Evolutionary conservation across 1,284 basidiomycete species (phyloP).

Genomic region (Puccinia polysora): DNA sequence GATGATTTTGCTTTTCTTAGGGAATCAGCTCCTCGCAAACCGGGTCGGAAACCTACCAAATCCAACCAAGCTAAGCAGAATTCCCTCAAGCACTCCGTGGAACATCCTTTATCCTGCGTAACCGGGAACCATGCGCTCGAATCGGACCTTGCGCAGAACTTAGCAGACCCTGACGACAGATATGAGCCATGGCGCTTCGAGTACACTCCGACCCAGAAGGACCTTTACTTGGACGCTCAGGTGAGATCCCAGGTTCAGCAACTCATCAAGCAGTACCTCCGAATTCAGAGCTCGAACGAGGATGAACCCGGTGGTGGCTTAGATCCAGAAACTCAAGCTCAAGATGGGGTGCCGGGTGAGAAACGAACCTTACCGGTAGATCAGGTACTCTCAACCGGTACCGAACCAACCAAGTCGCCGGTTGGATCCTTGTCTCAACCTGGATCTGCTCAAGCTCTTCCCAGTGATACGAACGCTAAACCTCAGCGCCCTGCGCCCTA

Average conservation of each 20-base stretch:
- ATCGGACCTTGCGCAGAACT: constrained; percentile 8
- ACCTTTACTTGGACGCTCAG: constrained; percentile 30
- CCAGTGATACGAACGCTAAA: constrained; percentile 5
- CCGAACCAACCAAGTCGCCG: constrained; percentile 6
- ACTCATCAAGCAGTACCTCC: constrained; percentile 12
- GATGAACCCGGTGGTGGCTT: neutral
- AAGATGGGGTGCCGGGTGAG: neutral
- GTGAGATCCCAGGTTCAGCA: constrained; percentile 29
- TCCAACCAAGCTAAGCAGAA: constrained; percentile 8
- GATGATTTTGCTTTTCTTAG: constrained; percentile 10
- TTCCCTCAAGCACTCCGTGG: constrained; percentile 9
- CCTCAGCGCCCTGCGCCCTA: constrained; percentile 5
- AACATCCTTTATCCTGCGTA: neutral
- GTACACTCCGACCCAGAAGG: constrained; percentile 47
- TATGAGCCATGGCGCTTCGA: constrained; percentile 51
- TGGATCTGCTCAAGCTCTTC: neutral
- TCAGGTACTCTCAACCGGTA: neutral
- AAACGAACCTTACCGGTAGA: neutral
- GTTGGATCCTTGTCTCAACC: neutral
- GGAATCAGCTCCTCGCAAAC: constrained; percentile 20
- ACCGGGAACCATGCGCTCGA: neutral
- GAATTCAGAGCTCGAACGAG: neutral
- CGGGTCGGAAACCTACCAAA: constrained; percentile 38
- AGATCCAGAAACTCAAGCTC: neutral
- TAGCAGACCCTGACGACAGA: constrained; percentile 45